Evolutionary conservation across 2,329 filamentous ascomycete species (phyloP).

Genomic region (Sarocladium kiliense): DNA sequence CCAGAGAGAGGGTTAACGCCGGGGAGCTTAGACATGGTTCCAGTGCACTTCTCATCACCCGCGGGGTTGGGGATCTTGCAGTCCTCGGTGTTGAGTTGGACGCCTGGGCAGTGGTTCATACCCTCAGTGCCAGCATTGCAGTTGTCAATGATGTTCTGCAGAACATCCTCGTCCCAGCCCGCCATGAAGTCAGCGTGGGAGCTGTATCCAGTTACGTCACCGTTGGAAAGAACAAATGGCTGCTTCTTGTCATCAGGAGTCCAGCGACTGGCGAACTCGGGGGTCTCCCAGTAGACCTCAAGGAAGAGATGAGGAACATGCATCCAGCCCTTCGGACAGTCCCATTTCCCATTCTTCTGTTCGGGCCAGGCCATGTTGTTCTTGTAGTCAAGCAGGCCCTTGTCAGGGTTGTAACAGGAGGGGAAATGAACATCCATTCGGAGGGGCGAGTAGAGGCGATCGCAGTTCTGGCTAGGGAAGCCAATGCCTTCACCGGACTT

Average conservation of each 20-base stretch:
- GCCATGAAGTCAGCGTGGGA: constrained; percentile 70
- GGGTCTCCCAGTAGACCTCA: constrained; percentile 58
- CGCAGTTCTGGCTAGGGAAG: constrained; percentile 68
- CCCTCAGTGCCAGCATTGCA: constrained; percentile 56
- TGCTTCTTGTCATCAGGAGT: constrained; percentile 41
- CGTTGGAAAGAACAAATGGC: constrained; percentile 65
- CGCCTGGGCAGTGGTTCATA: constrained; percentile 60
- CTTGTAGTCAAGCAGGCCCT: constrained; percentile 53
- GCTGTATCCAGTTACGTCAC: constrained; percentile 65
- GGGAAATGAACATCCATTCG: constrained; percentile 68
- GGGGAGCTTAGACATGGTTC: constrained; percentile 43
- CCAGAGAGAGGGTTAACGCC: constrained; percentile 51
- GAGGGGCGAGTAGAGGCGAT: constrained; percentile 54
- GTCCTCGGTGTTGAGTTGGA: constrained; percentile 44
- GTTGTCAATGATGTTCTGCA: constrained; percentile 62
- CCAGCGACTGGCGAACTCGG: constrained; percentile 47
- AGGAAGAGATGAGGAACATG: constrained; percentile 54
- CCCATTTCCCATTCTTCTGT: constrained; percentile 42
- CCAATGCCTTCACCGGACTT: constrained; percentile 53
- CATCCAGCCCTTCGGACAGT: constrained; percentile 50
- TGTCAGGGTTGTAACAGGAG: constrained; percentile 65
- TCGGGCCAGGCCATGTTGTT: constrained; percentile 64
- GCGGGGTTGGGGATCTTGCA: constrained; percentile 46
- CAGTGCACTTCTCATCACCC: constrained; percentile 39
- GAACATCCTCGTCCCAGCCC: constrained; percentile 61